Evolutionary conservation across 2,329 filamentous ascomycete species (phyloP), one percentile per base, ranked within the genome.

Genomic region (Thermoascus crustaceus): DNA sequence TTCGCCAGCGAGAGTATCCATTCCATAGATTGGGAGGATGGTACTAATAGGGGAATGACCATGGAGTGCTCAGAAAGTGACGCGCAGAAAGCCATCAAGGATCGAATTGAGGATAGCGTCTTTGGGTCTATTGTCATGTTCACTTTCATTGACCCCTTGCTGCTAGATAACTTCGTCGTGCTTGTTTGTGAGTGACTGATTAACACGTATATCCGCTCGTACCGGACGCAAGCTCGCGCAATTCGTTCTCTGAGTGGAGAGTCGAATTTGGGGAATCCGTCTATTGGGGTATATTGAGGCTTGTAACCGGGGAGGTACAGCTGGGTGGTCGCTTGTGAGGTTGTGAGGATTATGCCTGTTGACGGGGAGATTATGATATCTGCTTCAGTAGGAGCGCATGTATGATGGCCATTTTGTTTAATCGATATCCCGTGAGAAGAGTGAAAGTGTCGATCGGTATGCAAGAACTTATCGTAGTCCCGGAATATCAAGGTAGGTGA

Each of bases 361-460:
- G 66, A 68, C 0, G 84, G 77, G 0, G 84, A 84, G 4, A 88
- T 48, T 1, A 82, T 73, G 3, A 94, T 58, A 48, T 94, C 87
- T 2, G 84, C 55, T 44, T 62, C 55, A 5, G 27, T 29, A 18
- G 36, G 37, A 23, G 23, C 23, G 8, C 10, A 7, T 14, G n/a
- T 2, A 14, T 27, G 5, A 20, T 18, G 17, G 16, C 11, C 30
- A 2, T 7, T 22, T 18, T 16, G 19, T 9, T 7, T 7, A 10
- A 13, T n/a, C n/a, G n/a, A n/a, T n/a, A n/a, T n/a, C n/a, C n/a
- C n/a, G n/a, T n/a, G n/a, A n/a, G n/a, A n/a, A n/a, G n/a, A 24
- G 22, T 7, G 22, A 24, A 24, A 7, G 7, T 7, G 22, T 24
- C 22, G 22, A n/a, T 24, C 7, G n/a, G 22, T 24, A 7, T 24